A percentile compares a stretch with the other conserved stretches of the same genome.
Evolutionary conservation across 345 rosid genomes (phyloP).

Genomic region (Corchorus capsularis): DNA sequence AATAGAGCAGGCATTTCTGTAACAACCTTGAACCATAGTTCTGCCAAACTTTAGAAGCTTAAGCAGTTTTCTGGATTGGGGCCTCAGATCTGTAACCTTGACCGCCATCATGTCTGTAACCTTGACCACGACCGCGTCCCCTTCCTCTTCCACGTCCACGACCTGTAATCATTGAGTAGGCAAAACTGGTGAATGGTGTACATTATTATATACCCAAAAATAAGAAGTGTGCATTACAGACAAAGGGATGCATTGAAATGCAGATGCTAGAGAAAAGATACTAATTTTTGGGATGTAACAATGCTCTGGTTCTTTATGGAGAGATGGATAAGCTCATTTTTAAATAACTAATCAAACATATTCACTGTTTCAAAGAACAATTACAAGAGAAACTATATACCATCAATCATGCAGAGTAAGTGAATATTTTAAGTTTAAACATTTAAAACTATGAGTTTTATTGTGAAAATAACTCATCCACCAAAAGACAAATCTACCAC

Average conservation of each 20-base stretch:
- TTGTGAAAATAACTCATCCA: no score
- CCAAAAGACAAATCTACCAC: neutral
- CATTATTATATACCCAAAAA: neutral
- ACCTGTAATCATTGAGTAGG: conserved; percentile 12
- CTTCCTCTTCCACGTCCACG: conserved; percentile 32
- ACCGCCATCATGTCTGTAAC: conserved; percentile 10
- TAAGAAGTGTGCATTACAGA: no score
- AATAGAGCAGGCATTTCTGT: conserved; percentile 11
- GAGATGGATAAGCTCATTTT: neutral
- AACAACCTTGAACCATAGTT: conserved; percentile 5
- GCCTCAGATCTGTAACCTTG: conserved; percentile 20
- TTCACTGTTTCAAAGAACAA: neutral
- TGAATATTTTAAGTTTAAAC: no score
- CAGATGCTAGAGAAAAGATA: neutral
- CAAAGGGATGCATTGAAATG: neutral
- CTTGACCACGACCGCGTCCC: conserved; percentile 15
- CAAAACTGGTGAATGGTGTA: neutral
- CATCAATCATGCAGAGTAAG: no score
- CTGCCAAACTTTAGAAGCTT: conserved; percentile 1
- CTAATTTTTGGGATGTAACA: neutral
- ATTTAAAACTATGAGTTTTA: no score
- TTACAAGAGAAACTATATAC: no score
- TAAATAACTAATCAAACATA: neutral
- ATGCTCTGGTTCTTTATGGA: neutral
- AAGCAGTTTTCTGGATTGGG: conserved; percentile 16